phyloP scores from a whole-genome alignment of 306 rosid species.

The Trifolium dubium region DNA sequence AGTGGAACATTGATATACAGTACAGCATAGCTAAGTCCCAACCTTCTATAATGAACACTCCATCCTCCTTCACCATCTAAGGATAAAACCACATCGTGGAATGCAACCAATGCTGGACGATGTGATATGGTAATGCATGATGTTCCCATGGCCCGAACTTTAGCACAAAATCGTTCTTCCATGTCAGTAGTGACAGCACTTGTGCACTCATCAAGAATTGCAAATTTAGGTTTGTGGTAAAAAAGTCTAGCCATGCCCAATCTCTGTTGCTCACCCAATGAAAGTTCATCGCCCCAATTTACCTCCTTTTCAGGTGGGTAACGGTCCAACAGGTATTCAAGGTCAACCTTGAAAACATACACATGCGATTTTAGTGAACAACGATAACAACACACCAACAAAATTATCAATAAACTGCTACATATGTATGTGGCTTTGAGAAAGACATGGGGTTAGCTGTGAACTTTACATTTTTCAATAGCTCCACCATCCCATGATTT shows the following conservation, averaged over 20 bases:
- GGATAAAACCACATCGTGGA: conserved; percentile 92
- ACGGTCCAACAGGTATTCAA: conserved; percentile 91
- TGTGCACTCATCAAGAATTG: conserved; percentile 99
- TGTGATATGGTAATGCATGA: conserved; percentile 99
- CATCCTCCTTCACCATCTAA: conserved; percentile 99
- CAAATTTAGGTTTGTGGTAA: conserved; percentile 96
- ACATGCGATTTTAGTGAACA: conserved; percentile 34
- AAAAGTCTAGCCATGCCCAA: conserved; percentile 99
- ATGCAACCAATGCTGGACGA: conserved; percentile 98
- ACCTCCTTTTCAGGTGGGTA: conserved; percentile 86
- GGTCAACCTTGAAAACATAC: conserved; percentile 77
- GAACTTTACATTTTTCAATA: conserved; percentile 74
- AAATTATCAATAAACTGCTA: conserved; percentile 33
- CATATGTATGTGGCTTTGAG: conserved; percentile 18
- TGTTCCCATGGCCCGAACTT: conserved; percentile 98
- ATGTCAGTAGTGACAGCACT: conserved; percentile 99
- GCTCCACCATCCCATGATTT: conserved; percentile 78
- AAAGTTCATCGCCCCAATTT: conserved; percentile 97
- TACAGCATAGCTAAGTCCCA: conserved; percentile 39
- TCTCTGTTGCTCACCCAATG: conserved; percentile 97
- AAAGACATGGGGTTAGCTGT: conserved; percentile 34
- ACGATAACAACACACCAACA: conserved; percentile 37
- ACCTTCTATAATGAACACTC: conserved; percentile 88
- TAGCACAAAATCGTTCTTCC: conserved; percentile 99
- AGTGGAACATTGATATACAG: conserved; percentile 28